Evolutionary conservation across 257 asterid species (phyloP), one percentile per base, ranked within the genome.

Genomic region (Nicotiana otophora): DNA sequence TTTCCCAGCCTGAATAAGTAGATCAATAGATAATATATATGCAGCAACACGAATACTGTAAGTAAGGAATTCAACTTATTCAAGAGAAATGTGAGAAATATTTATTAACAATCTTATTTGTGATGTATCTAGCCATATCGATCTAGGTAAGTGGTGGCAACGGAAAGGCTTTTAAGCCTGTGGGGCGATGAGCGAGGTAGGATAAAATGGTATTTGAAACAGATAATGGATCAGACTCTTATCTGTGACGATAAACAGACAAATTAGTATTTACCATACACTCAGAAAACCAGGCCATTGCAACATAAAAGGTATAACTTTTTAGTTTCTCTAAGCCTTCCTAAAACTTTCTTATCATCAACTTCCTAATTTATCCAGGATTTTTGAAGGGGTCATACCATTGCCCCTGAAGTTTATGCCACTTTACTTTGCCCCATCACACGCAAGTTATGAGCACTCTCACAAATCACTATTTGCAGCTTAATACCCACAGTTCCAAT

Each of bases 1-100:
- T 87, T 90, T 96, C 20, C 98, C 98, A 79, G 91, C 94, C 99
- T 94, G 90, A 75, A 85, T 46, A 84, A 69, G 85, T 46, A 81
- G 60, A 83, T 36, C 26, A 75, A 75, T 15, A 48, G 42, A 1
- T 28, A 74, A 23, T 26, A 15, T 4, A 72, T 72, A 72, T 72
- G 61, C 8, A 1, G 39, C 23, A 72, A 72, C 36, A 72, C 61
- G 26, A 26, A 12, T 72, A 3, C 36, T 12, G 39, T 14, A 23
- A 72, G 36, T 72, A 23, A 46, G 23, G 23, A 72, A 39, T 46
- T 72, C 79, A 72, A 72, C 79, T 72, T 46, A 26, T 53, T 75
- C 63, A 75, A 75, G 63, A 17, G 63, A 74, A 74, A 75, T 51
- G 26, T 51, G 15, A 51, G 26, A 48, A 15, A 34, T 75, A 74